These are phyloP conservation scores for Malus hybrid DNA, from an alignment of 331 rosid genomes.

Conservation along the genomic window DNA sequence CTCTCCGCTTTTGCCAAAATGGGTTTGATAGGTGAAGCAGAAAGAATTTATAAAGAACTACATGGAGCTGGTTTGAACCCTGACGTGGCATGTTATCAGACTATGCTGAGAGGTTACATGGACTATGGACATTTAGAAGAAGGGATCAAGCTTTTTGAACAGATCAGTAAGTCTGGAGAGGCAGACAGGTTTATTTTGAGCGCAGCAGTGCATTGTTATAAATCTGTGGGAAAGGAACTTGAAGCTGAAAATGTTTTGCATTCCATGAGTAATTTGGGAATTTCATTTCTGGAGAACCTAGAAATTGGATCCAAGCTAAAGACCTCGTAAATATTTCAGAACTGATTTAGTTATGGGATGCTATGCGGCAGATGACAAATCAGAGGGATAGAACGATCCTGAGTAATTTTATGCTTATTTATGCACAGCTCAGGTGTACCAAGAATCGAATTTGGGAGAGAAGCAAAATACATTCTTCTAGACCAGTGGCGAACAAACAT, in stretches of 20 bases:
- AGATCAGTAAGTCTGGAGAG: constrained; percentile 31
- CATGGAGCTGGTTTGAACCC: constrained; percentile 52
- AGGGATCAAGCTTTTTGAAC: constrained; percentile 57
- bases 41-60: constrained; percentile 48
- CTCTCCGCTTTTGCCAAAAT: constrained; percentile 56
- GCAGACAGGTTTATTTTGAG: constrained; percentile 68
- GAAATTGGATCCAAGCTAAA: constrained; percentile 44
- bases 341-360: background rate
- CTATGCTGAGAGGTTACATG: constrained; percentile 69
- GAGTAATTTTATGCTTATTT: background rate
- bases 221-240: constrained; percentile 38
- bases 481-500: background rate
- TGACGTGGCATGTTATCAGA: constrained; percentile 49
- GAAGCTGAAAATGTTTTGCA: constrained; percentile 52
- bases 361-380: background rate
- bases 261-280: constrained; percentile 40
- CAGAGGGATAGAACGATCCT: background rate
- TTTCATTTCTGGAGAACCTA: constrained; percentile 55
- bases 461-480: background rate
- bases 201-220: constrained; percentile 71
- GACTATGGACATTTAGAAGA: constrained; percentile 54
- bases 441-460: background rate
- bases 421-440: background rate
- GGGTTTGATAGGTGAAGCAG: constrained; percentile 62
- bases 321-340: constrained; percentile 1